Evolutionary conservation across 106 monocot genomes (phyloP).

Genomic region (Platanthera zijinensis): DNA sequence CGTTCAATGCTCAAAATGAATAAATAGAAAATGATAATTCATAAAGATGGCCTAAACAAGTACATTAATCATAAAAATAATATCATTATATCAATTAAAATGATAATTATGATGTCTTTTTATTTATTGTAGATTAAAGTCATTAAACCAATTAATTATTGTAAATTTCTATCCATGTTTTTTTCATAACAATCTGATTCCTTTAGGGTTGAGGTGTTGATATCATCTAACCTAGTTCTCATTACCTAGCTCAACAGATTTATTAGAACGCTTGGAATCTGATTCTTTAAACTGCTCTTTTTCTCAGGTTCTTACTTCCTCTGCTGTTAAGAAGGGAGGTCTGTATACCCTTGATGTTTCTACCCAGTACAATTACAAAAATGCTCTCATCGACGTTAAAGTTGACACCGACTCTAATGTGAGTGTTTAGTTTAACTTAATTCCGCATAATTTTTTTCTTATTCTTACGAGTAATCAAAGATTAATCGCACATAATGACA

Average conservation of each 20-base stretch:
- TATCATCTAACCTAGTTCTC: not conserved
- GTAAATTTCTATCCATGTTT: not conserved
- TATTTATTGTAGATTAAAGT: too few species aligned
- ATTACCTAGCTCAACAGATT: not conserved
- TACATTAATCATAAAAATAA: not conserved
- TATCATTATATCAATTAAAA: too few species aligned
- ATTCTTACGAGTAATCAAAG: not conserved
- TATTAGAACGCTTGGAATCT: not conserved
- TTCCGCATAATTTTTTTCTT: not conserved
- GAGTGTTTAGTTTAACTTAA: not conserved
- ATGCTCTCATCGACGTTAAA: slow-evolving; percentile 68
- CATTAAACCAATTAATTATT: not conserved
- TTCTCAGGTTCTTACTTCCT: slow-evolving; percentile 77
- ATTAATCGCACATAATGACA: not conserved
- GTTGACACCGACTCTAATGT: slow-evolving; percentile 90
- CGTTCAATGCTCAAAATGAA: not conserved
- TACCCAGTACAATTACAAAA: slow-evolving; percentile 82
- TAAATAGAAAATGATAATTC: not conserved
- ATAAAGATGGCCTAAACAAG: not conserved
- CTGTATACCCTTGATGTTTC: slow-evolving; percentile 69
- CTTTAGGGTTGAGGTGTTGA: not conserved
- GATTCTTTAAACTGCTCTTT: not conserved
- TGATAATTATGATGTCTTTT: not conserved
- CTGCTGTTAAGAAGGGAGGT: slow-evolving; percentile 93
- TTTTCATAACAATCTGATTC: not conserved